Conservation (phyloP, 306 rosid genomes). For the Cyclanthera cordifolia region DNA sequence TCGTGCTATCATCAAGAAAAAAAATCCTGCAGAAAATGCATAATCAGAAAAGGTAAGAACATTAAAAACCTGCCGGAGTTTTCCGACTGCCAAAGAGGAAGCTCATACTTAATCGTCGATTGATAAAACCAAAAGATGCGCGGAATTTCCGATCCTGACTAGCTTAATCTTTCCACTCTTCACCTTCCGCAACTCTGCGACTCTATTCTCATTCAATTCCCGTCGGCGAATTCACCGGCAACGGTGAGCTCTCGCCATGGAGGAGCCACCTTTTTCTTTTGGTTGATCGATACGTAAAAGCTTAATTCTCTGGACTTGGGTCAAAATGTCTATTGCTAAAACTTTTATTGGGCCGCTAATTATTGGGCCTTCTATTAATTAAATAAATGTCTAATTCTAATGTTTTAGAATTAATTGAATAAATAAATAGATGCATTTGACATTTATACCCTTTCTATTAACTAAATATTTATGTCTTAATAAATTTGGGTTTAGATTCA, state of each 20-base stretch:
- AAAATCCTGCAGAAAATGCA: not conserved
- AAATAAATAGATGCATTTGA: too few relatives aligned
- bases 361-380: too few relatives aligned
- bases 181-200: not conserved
- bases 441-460: too few relatives aligned
- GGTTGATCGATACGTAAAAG: not conserved
- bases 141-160: not conserved
- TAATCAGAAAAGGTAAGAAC: not conserved
- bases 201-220: not conserved
- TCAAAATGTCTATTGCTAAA: not conserved
- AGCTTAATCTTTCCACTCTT: not conserved
- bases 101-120: constrained; percentile 11
- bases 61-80: constrained; percentile 15
- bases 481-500: too few relatives aligned
- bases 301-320: not conserved
- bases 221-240: not conserved
- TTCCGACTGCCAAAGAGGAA: constrained; percentile 19
- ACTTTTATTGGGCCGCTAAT: not conserved
- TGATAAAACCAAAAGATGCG: not conserved
- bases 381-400: too few relatives aligned
- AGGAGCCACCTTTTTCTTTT: not conserved
- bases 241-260: not conserved
- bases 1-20: not conserved
- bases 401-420: too few relatives aligned
- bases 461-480: too few relatives aligned